Evolutionary conservation across 805 yeast species (phyloP), one percentile per base, ranked within the genome.

Genomic region (Kurtzmaniella cleridarum): DNA sequence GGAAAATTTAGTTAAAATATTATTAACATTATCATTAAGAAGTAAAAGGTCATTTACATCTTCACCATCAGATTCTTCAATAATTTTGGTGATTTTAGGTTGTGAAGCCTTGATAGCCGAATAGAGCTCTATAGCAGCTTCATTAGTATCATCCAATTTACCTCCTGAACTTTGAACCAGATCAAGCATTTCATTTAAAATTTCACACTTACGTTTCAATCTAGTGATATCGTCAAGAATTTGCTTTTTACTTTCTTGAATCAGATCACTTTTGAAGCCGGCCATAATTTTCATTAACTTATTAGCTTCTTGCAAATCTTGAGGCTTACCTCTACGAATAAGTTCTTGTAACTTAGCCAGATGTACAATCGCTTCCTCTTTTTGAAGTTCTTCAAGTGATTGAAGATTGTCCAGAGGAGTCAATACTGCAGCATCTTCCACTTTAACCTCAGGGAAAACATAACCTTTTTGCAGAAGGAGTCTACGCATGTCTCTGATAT

Each of bases 261-360:
- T 67, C 44, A 80, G 78, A 57, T 89, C 96, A 53, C 85, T 88
- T 59, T 85, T 85, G 69, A 88, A 93, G 5, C 99, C 99, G 4
- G 98, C 95, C 96, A 93, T 89, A 49, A 93, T 79, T 59, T 91
- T 89, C 98, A 93, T 93, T 60, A 93, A 74, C 50, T 85, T 87
- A 62, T 93, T 93, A 32, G 99, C 99, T 62, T 93, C 98, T 51
- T 83, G 86, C 55, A 93, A 75, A 64, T 93, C 99, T 46, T 82
- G 85, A 5, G 98, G 98, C 59, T 86, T 84, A 31, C 98, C 98
- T 52, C 97, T 76, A 64, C 98, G 81, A 45, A 93, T 85, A 45
- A 93, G 73, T 61, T 93, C 98, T 64, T 93, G 98, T 47, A 93
- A 75, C 64, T 93, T 93, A 13, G 98, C 98, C 46, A 86, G 76